Conservation (phyloP, 805 yeast species). For the Myxozyma mucilagina region DNA sequence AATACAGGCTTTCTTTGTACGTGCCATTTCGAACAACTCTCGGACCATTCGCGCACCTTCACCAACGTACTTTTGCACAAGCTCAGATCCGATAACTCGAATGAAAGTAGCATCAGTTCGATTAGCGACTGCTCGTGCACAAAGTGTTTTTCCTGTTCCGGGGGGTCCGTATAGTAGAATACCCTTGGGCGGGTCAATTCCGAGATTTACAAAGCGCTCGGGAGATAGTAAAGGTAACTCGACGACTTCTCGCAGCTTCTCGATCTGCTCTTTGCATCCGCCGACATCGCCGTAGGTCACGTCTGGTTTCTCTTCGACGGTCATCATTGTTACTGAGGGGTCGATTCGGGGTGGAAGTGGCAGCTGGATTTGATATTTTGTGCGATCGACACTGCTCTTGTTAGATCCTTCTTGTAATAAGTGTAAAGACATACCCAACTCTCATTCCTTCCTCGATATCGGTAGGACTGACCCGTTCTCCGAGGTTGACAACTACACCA, state of each 20-base stretch:
- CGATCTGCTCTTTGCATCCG: constrained; percentile 98
- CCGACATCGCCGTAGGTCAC: constrained; percentile 98
- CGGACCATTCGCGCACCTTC: constrained; percentile 99
- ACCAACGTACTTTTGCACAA: constrained; percentile 98
- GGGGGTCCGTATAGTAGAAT: constrained; percentile 96
- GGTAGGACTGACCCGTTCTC: constrained; percentile 96
- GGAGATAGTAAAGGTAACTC: constrained; percentile 92
- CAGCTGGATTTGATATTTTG: constrained; percentile 92
- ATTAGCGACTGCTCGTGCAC: constrained; percentile 99
- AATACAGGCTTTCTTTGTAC: constrained; percentile 96
- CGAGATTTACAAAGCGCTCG: constrained; percentile 93
- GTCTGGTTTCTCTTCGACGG: constrained; percentile 99
- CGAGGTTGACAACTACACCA: constrained; percentile 75
- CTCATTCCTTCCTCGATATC: constrained; percentile 99
- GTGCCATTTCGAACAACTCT: constrained; percentile 98
- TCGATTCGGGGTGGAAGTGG: constrained; percentile 98
- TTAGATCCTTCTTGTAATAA: neutral
- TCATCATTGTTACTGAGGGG: constrained; percentile 99
- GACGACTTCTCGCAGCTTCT: constrained; percentile 92
- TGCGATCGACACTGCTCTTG: constrained; percentile 75
- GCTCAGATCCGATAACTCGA: constrained; percentile 96
- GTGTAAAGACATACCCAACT: constrained; percentile 51
- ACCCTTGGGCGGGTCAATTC: constrained; percentile 99
- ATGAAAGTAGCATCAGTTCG: constrained; percentile 99
- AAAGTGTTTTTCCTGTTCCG: constrained; percentile 96